Evolutionary conservation across 495 filamentous ascomycete genomes (phyloP), one percentile per base, ranked within the genome.

Genomic region (Talaromyces liani): DNA sequence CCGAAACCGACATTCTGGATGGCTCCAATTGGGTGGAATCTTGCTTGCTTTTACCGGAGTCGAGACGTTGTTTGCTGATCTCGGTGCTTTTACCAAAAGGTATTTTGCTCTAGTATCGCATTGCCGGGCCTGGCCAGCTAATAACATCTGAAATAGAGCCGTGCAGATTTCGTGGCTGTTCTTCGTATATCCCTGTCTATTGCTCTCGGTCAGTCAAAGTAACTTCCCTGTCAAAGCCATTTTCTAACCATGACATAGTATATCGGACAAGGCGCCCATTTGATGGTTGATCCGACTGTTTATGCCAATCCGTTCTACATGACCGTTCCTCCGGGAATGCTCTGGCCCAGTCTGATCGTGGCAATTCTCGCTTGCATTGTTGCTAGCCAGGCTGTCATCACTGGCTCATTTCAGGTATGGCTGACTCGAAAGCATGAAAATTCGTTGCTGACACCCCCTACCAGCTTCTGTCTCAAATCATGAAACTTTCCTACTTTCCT

Each of bases 321-420:
- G 61, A 73, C 82, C 1, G 83, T 85, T 4, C 87, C 87, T 8
- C 83, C 85, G 0, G 88, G 88, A 2, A 86, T 82, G 67, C 75
- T 90, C 18, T 89, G 85, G 63, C 86, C 86, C 9, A 82, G 83
- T 58, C 69, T 91, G 56, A 73, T 91, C 4, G 73, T 90, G 25
- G 84, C 88, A 1, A 79, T 91, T 36, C 72, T 90, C 4, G 88
- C 88, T 4, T 87, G 87, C 24, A 82, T 91, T 61, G 88, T 91
- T 18, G 88, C 88, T n/a, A 87, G 84, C 16, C 88, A 91, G 61
- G 89, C 88, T 34, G 87, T 91, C 75, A 91, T 91, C 54, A 91
- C 88, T 6, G 84, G 82, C n/a, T 84, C 85, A 3, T 90, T 91
- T 62, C 79, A 79, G 65, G 73, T 77, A 70, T 63, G 72, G 18